These are phyloP conservation scores for Hanseniaspora valbyensis DNA, from an alignment of 805 yeast species.

Conservation along the genomic window DNA sequence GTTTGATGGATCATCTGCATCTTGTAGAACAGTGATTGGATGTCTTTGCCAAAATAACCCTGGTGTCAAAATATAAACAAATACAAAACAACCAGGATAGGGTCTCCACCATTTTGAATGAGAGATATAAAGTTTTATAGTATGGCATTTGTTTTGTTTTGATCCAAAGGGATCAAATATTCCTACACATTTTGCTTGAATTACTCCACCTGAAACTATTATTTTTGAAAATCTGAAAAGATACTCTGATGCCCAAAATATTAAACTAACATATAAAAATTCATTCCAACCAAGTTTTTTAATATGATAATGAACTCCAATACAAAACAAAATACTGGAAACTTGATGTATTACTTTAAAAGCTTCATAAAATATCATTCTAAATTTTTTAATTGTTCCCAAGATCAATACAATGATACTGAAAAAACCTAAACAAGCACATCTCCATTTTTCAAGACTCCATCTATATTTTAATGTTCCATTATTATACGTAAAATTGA, in stretches of 20 bases:
- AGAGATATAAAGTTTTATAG: slow-evolving; percentile 38
- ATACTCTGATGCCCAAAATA: slow-evolving; percentile 36
- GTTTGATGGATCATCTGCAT: slow-evolving; percentile 25
- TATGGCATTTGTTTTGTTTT: slow-evolving; percentile 20
- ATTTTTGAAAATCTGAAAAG: slow-evolving; percentile 30
- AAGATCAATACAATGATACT: slow-evolving; percentile 28
- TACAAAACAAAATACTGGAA: slow-evolving; percentile 33
- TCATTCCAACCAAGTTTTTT: slow-evolving; percentile 34
- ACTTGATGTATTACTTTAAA: slow-evolving; percentile 38
- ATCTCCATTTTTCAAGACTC: slow-evolving; percentile 34
- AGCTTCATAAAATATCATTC: slow-evolving; percentile 31
- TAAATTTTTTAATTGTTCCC: slow-evolving; percentile 27
- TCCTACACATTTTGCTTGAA: slow-evolving; percentile 23
- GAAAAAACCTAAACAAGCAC: slow-evolving; percentile 30
- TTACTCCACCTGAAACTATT: slow-evolving; percentile 23
- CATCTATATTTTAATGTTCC: slow-evolving; percentile 32
- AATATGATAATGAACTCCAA: slow-evolving; percentile 40
- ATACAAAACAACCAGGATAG: slow-evolving; percentile 37
- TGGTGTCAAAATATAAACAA: slow-evolving; percentile 38
- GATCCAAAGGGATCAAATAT: not conserved
- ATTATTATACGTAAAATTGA: slow-evolving; percentile 29
- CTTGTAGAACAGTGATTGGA: slow-evolving; percentile 43
- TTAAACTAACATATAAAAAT: slow-evolving; percentile 32
- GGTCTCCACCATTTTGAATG: slow-evolving; percentile 35
- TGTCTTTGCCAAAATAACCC: slow-evolving; percentile 45